These are phyloP conservation scores for Penicillium waksmanii DNA, from an alignment of 495 filamentous ascomycete species.

Conservation along the genomic window DNA sequence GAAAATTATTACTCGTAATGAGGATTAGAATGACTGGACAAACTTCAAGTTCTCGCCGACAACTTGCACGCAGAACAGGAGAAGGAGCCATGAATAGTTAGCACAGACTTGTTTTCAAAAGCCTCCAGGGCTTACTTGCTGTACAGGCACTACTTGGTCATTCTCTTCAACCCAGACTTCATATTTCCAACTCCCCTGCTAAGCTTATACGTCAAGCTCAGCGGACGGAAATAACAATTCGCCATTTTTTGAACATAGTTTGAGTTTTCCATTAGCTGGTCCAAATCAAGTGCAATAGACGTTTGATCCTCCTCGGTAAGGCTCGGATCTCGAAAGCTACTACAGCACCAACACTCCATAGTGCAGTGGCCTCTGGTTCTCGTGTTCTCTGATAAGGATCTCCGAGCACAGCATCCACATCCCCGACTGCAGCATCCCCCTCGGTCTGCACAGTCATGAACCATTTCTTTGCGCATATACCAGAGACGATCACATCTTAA, in stretches of 20 bases:
- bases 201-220: slow-evolving; percentile 5
- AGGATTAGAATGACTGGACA: too few species aligned
- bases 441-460: background rate
- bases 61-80: too few species aligned
- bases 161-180: slow-evolving; percentile 10
- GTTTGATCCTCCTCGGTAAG: background rate
- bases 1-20: too few species aligned
- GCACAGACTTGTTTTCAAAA: too few species aligned
- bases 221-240: slow-evolving; percentile 6
- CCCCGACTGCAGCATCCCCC: background rate
- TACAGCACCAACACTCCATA: slow-evolving; percentile 1
- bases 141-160: background rate
- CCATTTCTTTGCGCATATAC: slow-evolving; percentile 4
- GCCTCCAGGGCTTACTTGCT: too few species aligned
- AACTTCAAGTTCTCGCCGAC: too few species aligned
- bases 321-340: background rate
- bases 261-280: background rate
- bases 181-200: background rate
- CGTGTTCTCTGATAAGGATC: background rate
- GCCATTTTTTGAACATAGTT: background rate
- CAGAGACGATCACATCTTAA: slow-evolving; percentile 4
- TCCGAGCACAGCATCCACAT: slow-evolving; percentile 1
- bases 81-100: too few species aligned
- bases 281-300: slow-evolving; percentile 7
- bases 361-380: background rate